Evolutionary conservation across 1,284 basidiomycete species (phyloP).

Genomic region (Paramarasmius palmivorus): DNA sequence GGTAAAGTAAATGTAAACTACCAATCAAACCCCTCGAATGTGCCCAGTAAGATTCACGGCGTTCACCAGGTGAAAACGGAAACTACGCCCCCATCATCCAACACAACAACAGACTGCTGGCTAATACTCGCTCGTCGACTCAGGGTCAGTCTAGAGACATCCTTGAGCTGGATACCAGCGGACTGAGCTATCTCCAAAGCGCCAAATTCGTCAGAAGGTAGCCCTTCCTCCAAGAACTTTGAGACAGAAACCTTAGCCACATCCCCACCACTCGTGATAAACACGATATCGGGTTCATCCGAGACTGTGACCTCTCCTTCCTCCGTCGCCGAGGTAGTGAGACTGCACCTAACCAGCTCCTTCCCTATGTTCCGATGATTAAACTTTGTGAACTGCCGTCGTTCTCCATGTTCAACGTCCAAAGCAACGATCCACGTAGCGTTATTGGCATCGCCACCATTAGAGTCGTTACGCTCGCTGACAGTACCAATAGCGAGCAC

Average conservation of each 20-base stretch:
- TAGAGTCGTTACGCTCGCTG: background rate
- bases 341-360: background rate
- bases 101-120: background rate
- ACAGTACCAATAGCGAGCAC: background rate
- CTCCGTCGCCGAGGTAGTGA: background rate
- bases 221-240: background rate
- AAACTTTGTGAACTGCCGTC: background rate
- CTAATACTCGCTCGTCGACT: background rate
- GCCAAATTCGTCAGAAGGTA: background rate
- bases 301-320: background rate
- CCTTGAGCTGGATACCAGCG: background rate
- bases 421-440: constrained; percentile 1
- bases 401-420: background rate
- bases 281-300: constrained; percentile 1
- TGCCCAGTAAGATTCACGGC: too few species aligned
- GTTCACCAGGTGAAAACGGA: constrained; percentile 1
- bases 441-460: background rate
- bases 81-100: background rate
- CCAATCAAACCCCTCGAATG: too few species aligned
- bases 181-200: background rate
- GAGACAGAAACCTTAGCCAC: background rate
- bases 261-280: background rate
- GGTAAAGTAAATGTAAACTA: too few species aligned
- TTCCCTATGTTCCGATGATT: constrained; percentile 5
- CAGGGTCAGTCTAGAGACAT: background rate